Evolutionary conservation across 495 filamentous ascomycete species (phyloP), one percentile per base, ranked within the genome.

Genomic region (Chaetomidium leptoderma): DNA sequence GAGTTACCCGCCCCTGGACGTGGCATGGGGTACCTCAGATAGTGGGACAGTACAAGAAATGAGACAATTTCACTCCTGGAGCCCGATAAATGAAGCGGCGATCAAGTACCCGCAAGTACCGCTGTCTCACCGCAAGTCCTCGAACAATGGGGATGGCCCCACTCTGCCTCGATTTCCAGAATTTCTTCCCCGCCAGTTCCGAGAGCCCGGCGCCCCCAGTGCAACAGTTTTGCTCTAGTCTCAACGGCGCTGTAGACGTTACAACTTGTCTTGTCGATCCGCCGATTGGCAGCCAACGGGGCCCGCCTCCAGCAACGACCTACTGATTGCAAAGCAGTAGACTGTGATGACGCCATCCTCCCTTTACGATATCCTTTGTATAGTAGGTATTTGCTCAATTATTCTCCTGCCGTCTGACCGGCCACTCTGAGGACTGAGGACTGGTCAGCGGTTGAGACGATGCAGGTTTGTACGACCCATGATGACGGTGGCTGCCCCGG

Each of bases 131-230:
- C 36, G 47, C 59, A 56, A 50, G 44, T 55, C 52, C 2, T 48
- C 5, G 40, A 29, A 39, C 43, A 36, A 10, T 14, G 4, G 9
- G 19, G 23, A 10, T 4, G 14, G 2, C 29, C 43, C 53, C 30
- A 21, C 42, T 17, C 7, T n/a, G 17, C 3, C 3, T 9, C 10
- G 11, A 36, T 30, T 61, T 61, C 58, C 58, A 61, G 53, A 61
- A 61, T 30, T 30, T 37, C 29, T 56, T 55, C 46, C 53, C 58
- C 53, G 47, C 35, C 44, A 43, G 46, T 45, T 56, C 52, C 45
- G 58, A 36, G 32, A 3, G 37, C 36, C 16, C 3, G 29, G 35
- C 32, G 49, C 48, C 29, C 33, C 39, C 42, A 45, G 36, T 13
- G 29, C 3, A 50, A 60, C 13, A 26, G 5, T 30, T 27, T 48